phyloP scores from a whole-genome alignment of 352 stramenopile genomes.

The Pythium dissimile region DNA sequence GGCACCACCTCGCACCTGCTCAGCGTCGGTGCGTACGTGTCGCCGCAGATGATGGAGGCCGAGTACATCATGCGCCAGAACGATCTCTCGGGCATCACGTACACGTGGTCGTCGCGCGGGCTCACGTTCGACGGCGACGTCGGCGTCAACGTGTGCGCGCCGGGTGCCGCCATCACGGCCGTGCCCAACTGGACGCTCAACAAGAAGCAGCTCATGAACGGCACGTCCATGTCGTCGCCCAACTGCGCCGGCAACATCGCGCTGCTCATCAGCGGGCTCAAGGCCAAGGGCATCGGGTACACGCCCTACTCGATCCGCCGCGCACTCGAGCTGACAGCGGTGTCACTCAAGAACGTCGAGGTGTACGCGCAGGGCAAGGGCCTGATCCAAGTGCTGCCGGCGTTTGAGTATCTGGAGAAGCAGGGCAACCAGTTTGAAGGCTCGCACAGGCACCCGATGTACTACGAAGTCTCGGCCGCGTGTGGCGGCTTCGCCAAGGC shows the following conservation, averaged over 20 bases:
- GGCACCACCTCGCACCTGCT: conserved; percentile 88
- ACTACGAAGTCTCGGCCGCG: conserved; percentile 29
- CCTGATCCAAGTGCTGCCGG: conserved; percentile 75
- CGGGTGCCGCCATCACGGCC: conserved; percentile 91
- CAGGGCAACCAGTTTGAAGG: conserved; percentile 62
- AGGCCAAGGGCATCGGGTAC: conserved; percentile 72
- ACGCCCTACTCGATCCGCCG: conserved; percentile 87
- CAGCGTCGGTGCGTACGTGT: conserved; percentile 94
- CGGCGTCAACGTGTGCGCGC: conserved; percentile 91
- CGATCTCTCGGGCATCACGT: conserved; percentile 61
- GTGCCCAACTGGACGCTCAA: conserved; percentile 95
- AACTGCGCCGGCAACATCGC: conserved; percentile 93
- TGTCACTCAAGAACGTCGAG: conserved; percentile 58
- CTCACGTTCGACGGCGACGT: conserved; percentile 90
- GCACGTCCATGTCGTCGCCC: conserved; percentile 95
- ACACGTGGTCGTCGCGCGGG: conserved; percentile 92
- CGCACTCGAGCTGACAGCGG: conserved; percentile 84
- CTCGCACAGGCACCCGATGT: conserved; percentile 50
- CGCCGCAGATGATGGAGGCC: conserved; percentile 91
- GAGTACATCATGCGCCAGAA: conserved; percentile 88
- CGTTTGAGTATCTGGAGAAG: conserved; percentile 57
- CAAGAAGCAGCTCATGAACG: conserved; percentile 96
- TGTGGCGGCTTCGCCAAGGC: conserved; percentile 33
- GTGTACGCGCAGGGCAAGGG: conserved; percentile 76
- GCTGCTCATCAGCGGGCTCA: conserved; percentile 90